Conservation (phyloP, 805 yeast genomes). For the Yarrowia sp. region DNA sequence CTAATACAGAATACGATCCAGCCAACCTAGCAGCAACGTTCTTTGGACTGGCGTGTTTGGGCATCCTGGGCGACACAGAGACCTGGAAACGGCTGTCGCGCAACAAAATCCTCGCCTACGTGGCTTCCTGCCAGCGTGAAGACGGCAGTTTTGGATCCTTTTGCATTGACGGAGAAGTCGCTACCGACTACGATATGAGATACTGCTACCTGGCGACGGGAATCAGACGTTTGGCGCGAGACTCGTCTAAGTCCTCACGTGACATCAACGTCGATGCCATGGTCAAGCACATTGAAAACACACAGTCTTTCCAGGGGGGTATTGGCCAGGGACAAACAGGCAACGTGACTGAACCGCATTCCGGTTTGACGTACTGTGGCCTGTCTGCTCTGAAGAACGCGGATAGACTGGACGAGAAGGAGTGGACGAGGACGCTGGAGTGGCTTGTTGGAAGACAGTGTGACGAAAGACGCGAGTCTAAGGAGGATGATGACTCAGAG, state of each 20-base stretch:
- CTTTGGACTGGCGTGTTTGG: slow-evolving; percentile 62
- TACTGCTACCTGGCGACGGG: slow-evolving; percentile 71
- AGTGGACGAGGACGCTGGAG: neutral
- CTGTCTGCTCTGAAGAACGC: slow-evolving; percentile 51
- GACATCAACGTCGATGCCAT: slow-evolving; percentile 42
- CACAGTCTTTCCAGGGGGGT: slow-evolving; percentile 63
- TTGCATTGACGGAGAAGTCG: slow-evolving; percentile 37
- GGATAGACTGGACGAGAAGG: neutral
- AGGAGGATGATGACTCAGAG: neutral
- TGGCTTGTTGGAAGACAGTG: slow-evolving; percentile 10
- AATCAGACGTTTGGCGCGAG: slow-evolving; percentile 44
- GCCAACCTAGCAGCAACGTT: slow-evolving; percentile 73
- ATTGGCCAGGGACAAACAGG: slow-evolving; percentile 48
- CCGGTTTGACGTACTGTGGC: slow-evolving; percentile 86
- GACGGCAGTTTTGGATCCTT: slow-evolving; percentile 58
- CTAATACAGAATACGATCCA: slow-evolving; percentile 46
- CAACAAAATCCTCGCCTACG: slow-evolving; percentile 50
- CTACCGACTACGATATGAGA: slow-evolving; percentile 65
- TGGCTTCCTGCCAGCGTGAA: slow-evolving; percentile 57
- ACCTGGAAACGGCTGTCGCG: slow-evolving; percentile 42
- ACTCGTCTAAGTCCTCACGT: neutral
- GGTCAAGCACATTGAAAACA: slow-evolving; percentile 41
- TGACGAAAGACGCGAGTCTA: neutral
- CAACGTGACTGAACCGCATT: slow-evolving; percentile 63
- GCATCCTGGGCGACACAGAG: slow-evolving; percentile 50